phyloP scores from a whole-genome alignment of 257 asterid species.

The Linderniella brevidens region DNA sequence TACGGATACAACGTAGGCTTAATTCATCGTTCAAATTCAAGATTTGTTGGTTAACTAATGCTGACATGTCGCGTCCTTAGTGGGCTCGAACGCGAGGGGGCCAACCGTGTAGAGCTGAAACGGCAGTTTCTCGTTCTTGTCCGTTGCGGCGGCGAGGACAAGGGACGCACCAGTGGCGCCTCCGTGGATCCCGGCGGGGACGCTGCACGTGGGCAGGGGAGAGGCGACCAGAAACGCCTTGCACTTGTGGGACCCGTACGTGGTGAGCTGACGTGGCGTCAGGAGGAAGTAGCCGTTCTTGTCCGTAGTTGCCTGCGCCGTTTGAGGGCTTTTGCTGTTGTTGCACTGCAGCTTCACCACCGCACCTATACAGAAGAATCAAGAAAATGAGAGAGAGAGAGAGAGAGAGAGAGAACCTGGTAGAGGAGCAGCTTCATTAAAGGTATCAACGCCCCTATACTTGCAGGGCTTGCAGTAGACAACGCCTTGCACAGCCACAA shows the following conservation, averaged over 20 bases:
- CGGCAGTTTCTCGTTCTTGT: neutral
- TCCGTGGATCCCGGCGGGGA: conserved; percentile 17
- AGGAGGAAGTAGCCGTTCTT: conserved; percentile 8
- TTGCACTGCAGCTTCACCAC: conserved; percentile 19
- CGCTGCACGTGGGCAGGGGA: conserved; percentile 14
- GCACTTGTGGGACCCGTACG: conserved; percentile 4
- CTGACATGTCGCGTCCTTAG: neutral
- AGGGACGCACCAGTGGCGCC: conserved; percentile 22
- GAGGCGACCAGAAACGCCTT: conserved; percentile 12
- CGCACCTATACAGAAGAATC: conserved; percentile 17
- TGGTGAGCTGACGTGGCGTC: neutral
- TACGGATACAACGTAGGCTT: no score
- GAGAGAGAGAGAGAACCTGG: conserved; percentile 9
- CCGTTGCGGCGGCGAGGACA: conserved; percentile 5
- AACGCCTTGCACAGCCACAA: conserved; percentile 26
- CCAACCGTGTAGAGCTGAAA: conserved; percentile 3
- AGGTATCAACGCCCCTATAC: conserved; percentile 15
- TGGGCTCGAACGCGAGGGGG: conserved; percentile 2
- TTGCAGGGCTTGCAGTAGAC: conserved; percentile 30
- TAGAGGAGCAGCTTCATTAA: conserved; percentile 16
- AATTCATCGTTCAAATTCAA: no score
- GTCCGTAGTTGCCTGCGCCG: conserved; percentile 13
- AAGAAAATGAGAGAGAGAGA: no score
- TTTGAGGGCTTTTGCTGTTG: conserved; percentile 11
- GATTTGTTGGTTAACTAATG: neutral